Conservation (phyloP, 371 early-diverging fungal species). For the Dentiscutata heterogama region DNA sequence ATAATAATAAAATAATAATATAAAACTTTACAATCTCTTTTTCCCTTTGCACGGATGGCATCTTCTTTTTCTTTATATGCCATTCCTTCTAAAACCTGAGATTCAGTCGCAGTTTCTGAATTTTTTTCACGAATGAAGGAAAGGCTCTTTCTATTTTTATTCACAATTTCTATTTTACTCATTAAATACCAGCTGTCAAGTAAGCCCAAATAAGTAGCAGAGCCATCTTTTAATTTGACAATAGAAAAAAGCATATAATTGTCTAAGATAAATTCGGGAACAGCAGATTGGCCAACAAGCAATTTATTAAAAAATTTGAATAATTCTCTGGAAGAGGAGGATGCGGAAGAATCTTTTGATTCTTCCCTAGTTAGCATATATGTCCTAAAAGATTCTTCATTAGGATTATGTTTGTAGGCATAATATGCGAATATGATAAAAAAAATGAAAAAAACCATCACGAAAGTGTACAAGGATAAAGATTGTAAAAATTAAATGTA, state of each 20-base stretch:
- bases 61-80: constrained; percentile 23
- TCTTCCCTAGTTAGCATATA: constrained; percentile 17
- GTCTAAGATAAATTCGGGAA: constrained; percentile 37
- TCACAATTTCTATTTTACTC: constrained; percentile 20
- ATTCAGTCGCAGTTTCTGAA: background rate
- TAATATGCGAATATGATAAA: constrained; percentile 16
- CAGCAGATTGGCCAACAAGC: constrained; percentile 3
- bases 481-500: no score
- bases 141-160: background rate
- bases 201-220: constrained; percentile 40
- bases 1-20: constrained; percentile 13
- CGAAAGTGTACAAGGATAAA: no score
- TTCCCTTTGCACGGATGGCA: constrained; percentile 40
- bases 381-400: constrained; percentile 7
- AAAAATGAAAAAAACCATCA: constrained; percentile 19
- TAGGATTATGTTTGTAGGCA: constrained; percentile 9
- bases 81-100: constrained; percentile 27
- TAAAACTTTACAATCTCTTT: constrained; percentile 22
- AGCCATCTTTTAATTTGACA: constrained; percentile 19
- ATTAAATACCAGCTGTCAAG: constrained; percentile 31
- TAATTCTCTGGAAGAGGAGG: background rate
- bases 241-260: constrained; percentile 34
- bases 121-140: background rate
- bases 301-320: constrained; percentile 29
- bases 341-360: background rate